A percentile compares a stretch with the other conserved stretches of the same genome.
Conservation (phyloP, 768 basidiomycete genomes). For the Lentinula sp. region DNA sequence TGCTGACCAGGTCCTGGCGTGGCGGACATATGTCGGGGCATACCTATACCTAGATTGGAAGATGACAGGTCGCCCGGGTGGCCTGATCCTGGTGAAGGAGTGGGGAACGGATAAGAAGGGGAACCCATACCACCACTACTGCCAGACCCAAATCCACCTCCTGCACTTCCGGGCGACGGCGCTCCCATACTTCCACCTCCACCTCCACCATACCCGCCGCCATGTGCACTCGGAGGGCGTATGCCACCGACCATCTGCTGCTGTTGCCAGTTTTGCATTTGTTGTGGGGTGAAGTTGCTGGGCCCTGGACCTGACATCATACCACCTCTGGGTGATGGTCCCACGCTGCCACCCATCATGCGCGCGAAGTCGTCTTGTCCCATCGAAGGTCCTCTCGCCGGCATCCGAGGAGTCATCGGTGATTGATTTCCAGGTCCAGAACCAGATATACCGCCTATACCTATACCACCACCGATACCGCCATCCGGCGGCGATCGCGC, state of each 20-base stretch:
- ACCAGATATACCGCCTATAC: slow-evolving; percentile 16
- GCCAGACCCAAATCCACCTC: slow-evolving; percentile 16
- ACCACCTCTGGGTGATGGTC: slow-evolving; percentile 14
- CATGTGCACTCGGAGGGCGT: slow-evolving; percentile 1
- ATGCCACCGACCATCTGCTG: slow-evolving; percentile 23
- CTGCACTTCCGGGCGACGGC: slow-evolving; percentile 35
- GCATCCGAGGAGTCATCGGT: slow-evolving; percentile 44
- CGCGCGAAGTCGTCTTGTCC: slow-evolving; percentile 54
- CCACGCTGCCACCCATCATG: slow-evolving; percentile 33
- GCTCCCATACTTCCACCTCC: slow-evolving; percentile 10
- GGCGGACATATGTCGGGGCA: slow-evolving; percentile 9
- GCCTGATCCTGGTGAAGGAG: slow-evolving; percentile 5
- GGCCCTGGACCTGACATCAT: slow-evolving; percentile 20
- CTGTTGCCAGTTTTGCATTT: slow-evolving; percentile 28
- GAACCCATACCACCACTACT: slow-evolving; percentile 15
- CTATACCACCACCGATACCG: slow-evolving; percentile 3
- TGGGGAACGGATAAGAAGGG: slow-evolving; percentile 7
- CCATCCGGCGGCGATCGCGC: slow-evolving; percentile 68
- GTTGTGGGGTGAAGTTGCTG: slow-evolving; percentile 16
- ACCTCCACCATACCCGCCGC: background rate
- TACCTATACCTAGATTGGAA: slow-evolving; percentile 6
- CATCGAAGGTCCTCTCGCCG: slow-evolving; percentile 29
- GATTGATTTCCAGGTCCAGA: slow-evolving; percentile 16
- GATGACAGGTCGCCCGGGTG: slow-evolving; percentile 2
- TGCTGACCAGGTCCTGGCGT: slow-evolving; percentile 4